Conservation (phyloP, 345 rosid genomes). For the Abelmoschus esculentus region DNA sequence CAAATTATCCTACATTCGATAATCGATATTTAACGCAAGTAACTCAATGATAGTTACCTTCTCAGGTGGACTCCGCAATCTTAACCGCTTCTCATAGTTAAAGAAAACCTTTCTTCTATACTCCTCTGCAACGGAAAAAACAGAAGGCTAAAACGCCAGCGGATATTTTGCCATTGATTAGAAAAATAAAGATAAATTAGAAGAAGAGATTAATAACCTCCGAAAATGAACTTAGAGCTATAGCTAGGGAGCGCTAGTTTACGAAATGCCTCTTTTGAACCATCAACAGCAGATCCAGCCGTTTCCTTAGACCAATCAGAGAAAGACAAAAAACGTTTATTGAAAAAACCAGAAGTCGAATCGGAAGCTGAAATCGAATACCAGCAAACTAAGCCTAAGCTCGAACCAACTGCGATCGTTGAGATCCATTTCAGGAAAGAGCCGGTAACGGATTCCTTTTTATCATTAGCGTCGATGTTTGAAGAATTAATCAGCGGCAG, state of each 20-base stretch:
- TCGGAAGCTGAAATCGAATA: slow-evolving; percentile 21
- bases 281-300: slow-evolving; percentile 23
- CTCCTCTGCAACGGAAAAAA: slow-evolving; percentile 38
- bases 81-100: slow-evolving; percentile 85
- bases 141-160: neutral
- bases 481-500: slow-evolving; percentile 20
- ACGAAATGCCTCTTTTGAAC: slow-evolving; percentile 23
- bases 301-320: slow-evolving; percentile 35
- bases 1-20: neutral
- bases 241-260: slow-evolving; percentile 59
- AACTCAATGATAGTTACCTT: slow-evolving; percentile 40
- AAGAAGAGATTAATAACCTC: slow-evolving; percentile 33
- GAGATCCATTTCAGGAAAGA: slow-evolving; percentile 45
- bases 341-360: slow-evolving; percentile 21
- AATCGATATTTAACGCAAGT: neutral
- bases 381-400: slow-evolving; percentile 53
- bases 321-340: slow-evolving; percentile 32
- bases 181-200: neutral
- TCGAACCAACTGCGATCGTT: slow-evolving; percentile 43
- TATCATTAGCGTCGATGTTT: slow-evolving; percentile 10
- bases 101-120: slow-evolving; percentile 83
- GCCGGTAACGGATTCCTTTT: neutral
- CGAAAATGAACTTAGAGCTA: slow-evolving; percentile 50
- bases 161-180: neutral
- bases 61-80: slow-evolving; percentile 87